phyloP scores from a whole-genome alignment of 352 stramenopile species.

The Phytophthora ramorum region DNA sequence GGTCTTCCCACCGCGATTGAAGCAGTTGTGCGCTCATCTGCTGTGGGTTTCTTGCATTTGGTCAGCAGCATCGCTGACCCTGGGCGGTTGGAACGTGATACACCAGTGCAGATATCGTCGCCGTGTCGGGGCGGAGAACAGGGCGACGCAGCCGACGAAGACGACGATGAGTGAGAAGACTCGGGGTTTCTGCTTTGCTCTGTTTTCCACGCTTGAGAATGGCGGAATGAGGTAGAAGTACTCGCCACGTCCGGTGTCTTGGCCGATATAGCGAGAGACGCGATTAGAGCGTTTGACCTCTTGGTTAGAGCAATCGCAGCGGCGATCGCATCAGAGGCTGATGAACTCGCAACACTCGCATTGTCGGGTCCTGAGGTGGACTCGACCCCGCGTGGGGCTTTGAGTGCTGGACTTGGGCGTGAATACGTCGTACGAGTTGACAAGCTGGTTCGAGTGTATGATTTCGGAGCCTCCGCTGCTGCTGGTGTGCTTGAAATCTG shows the following conservation, averaged over 20 bases:
- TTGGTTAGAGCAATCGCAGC: constrained; percentile 44
- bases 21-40: background rate
- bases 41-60: constrained; percentile 15
- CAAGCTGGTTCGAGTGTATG: constrained; percentile 25
- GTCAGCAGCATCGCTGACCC: constrained; percentile 31
- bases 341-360: background rate
- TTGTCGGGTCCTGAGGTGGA: background rate
- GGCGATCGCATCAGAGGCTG: constrained; percentile 34
- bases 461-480: background rate
- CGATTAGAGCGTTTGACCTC: constrained; percentile 51
- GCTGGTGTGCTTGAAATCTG: background rate
- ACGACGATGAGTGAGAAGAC: constrained; percentile 34
- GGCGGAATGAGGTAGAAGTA: background rate
- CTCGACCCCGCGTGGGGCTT: background rate
- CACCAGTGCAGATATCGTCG: constrained; percentile 5
- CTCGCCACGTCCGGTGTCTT: constrained; percentile 2
- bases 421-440: constrained; percentile 1
- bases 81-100: constrained; percentile 24
- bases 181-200: constrained; percentile 21
- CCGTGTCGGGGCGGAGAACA: constrained; percentile 17
- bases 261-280: constrained; percentile 29
- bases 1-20: constrained; percentile 5
- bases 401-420: background rate
- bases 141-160: constrained; percentile 21
- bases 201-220: constrained; percentile 28